These are phyloP conservation scores for Agastache rugosa DNA, from an alignment of 257 asterid species.

Conservation along the genomic window DNA sequence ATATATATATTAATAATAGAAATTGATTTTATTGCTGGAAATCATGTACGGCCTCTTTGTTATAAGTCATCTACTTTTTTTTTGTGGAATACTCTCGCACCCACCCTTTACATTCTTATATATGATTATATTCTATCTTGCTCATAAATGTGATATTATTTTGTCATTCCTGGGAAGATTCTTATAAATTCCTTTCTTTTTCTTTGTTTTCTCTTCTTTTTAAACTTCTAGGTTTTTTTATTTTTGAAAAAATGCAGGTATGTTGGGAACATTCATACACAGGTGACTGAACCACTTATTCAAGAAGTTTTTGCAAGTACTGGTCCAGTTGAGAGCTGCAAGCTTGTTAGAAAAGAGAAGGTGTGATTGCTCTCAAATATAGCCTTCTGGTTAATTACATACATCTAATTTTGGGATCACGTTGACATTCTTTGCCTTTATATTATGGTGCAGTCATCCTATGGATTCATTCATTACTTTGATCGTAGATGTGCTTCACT, in stretches of 20 bases:
- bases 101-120: constrained; percentile 11
- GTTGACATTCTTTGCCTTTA: constrained; percentile 26
- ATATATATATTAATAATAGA: neutral
- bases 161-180: constrained; percentile 35
- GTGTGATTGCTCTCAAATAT: constrained; percentile 35
- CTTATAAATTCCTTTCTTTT: constrained; percentile 36
- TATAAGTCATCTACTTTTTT: neutral
- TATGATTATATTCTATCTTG: constrained; percentile 15
- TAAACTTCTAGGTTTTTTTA: constrained; percentile 38
- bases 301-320: constrained; percentile 89
- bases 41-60: neutral
- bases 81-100: neutral
- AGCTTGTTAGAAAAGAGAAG: constrained; percentile 90
- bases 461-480: constrained; percentile 67
- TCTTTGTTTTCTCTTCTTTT: constrained; percentile 36
- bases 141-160: constrained; percentile 31
- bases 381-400: neutral
- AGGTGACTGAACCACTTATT: constrained; percentile 87
- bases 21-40: constrained; percentile 1
- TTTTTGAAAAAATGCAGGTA: constrained; percentile 81
- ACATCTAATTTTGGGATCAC: neutral
- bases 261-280: constrained; percentile 81
- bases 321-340: constrained; percentile 85
- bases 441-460: constrained; percentile 56
- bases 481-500: constrained; percentile 69